Conservation (phyloP, 2,329 filamentous ascomycete species). For the Fusarium keratoplasticum region DNA sequence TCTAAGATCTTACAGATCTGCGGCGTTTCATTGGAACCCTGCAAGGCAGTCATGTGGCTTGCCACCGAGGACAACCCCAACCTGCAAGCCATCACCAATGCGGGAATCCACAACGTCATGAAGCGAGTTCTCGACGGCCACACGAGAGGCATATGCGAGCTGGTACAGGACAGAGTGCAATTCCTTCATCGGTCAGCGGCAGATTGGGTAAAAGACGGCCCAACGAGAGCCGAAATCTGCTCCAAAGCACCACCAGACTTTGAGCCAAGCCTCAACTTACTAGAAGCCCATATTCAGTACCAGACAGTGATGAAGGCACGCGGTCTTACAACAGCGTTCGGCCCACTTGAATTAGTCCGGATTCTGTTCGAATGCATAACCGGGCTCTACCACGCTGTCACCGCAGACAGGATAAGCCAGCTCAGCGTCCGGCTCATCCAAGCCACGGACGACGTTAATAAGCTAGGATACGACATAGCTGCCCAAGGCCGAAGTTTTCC, state of each 20-base stretch:
- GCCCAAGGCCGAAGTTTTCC: too few species aligned
- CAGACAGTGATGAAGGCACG: background rate
- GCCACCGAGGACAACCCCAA: background rate
- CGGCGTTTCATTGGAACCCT: accelerated
- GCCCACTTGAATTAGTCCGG: background rate
- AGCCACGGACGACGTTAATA: background rate
- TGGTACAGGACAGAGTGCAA: accelerated
- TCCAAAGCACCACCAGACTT: background rate
- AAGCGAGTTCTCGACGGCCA: background rate
- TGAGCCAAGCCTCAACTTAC: background rate
- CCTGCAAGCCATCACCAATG: background rate
- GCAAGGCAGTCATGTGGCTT: background rate
- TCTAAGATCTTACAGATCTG: background rate
- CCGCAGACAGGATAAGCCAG: background rate
- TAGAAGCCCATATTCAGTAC: background rate
- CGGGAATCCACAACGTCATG: background rate
- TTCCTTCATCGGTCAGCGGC: background rate
- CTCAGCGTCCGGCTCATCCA: background rate
- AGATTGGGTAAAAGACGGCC: background rate
- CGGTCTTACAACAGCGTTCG: accelerated
- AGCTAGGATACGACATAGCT: background rate
- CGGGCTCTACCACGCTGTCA: background rate
- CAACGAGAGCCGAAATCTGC: background rate
- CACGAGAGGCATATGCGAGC: background rate
- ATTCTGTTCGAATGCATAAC: background rate